phyloP scores from a whole-genome alignment of 495 filamentous ascomycete species.

The Lasiosphaeria hispida region DNA sequence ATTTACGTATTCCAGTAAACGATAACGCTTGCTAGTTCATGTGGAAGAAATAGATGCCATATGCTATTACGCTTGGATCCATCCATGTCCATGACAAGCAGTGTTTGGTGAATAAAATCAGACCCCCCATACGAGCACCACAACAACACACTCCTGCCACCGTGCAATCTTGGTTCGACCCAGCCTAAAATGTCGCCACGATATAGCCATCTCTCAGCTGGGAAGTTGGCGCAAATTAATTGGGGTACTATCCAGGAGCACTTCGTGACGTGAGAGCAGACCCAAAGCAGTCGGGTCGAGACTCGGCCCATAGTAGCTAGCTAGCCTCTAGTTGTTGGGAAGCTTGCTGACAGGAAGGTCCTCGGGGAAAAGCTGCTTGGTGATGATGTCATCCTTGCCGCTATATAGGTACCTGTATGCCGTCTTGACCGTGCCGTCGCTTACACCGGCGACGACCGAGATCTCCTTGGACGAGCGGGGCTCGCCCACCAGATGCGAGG shows the following conservation, averaged over 20 bases:
- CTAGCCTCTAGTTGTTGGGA: slow-evolving; percentile 43
- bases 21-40: slow-evolving; percentile 4
- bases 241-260: no score
- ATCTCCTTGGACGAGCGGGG: slow-evolving; percentile 83
- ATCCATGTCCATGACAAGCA: slow-evolving; percentile 1
- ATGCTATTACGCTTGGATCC: slow-evolving; percentile 13
- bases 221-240: not conserved
- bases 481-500: slow-evolving; percentile 76
- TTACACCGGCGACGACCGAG: slow-evolving; percentile 74
- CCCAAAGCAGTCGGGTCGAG: not conserved
- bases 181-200: not conserved
- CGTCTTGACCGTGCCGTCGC: slow-evolving; percentile 92
- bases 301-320: not conserved
- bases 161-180: no score
- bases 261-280: no score
- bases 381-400: slow-evolving; percentile 69
- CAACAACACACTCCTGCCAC: no score
- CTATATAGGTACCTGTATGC: slow-evolving; percentile 86
- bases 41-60: slow-evolving; percentile 6
- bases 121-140: not conserved
- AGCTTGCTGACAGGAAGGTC: slow-evolving; percentile 67
- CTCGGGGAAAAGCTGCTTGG: slow-evolving; percentile 66
- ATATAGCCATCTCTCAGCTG: not conserved
- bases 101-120: not conserved
- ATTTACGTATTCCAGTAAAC: slow-evolving; percentile 10